Base-by-base conservation (phyloP, 768 basidiomycete genomes). In the Lyophyllum decastes region DNA sequence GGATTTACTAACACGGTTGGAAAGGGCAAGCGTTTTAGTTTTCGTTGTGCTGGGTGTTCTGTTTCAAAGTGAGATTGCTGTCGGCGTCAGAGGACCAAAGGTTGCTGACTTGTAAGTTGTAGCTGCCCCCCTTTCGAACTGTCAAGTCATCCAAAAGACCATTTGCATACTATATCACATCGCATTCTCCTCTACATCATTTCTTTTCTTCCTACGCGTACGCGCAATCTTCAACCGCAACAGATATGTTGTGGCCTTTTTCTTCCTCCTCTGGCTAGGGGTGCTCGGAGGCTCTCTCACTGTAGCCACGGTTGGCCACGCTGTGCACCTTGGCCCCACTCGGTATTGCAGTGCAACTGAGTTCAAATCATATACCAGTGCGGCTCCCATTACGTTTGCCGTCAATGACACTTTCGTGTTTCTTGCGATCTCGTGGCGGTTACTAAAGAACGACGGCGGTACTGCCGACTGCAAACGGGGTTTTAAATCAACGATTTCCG, bases 241-340 rank as follows among this genome's bases (percentile, higher is more conserved):
- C n/a, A n/a, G n/a, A n/a, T n/a, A n/a, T n/a, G n/a, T n/a, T n/a
- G 35, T 63, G 2, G 46, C 50, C 3, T 26, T 68, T n/a, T 74
- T 75, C 49, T 65, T 63, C 43, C 3, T 64, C 21, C 58, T 75
- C 1, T 72, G 73, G 66, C 57, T 76, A 7, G 52, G 49, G 0
- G 68, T 68, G 9, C 53, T n/a, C 9, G 71, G 61, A 7, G 57
- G 60, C 6, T 62, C 67, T 17, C 4, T 72, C 5, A 65, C 70
- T 1, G 61, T 72, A 5, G 67, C 68, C 11, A 59, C 70, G 5
- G 67, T 66, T 16, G 51, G 68, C 26, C 58, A 58, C 21, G 64
- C 57, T 0, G 55, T 26, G 5, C 62, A 69, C 44, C 64, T 77
- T 27, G 72, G 71, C 8, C 64, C 68, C 2, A 77, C 76, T 2